Evolutionary conservation across 2,329 filamentous ascomycete species (phyloP), one percentile per base, ranked within the genome.

Genomic region (Hirsutella minnesotensis): DNA sequence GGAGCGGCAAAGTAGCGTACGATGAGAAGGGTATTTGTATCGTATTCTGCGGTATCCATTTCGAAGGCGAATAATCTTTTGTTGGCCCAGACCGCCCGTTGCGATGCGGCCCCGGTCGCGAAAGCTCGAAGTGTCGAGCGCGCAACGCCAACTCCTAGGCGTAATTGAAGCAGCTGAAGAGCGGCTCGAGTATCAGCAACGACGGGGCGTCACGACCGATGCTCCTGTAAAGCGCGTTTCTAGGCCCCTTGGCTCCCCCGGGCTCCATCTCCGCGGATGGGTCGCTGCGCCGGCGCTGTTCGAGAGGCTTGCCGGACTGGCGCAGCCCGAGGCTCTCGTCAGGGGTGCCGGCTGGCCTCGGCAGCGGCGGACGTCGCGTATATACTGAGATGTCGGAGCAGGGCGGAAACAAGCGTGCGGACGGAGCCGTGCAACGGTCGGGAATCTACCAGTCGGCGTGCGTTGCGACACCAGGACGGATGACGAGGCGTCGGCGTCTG

Each of bases 21-120:
- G 64, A 78, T 67, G 54, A 75, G 63, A 53, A 79, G 62, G 47
- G 68, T 69, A 62, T 79, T 79, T 56, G 75, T 79, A 55, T 77
- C 73, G 61, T 77, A 77, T 63, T 79, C 75, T 50, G 73, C 72
- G 60, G 71, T 70, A 61, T 79, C 75, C 75, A 79, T 79, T 56
- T 72, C 74, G 72, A 56, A 60, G 52, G 60, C 55, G 4, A n/a
- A 50, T 60, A 31, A 27, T 20, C 44, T 18, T 37, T 12, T n/a
- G 12, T 12, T 29, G 37, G 31, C 16, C 18, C 37, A 41, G 33
- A 21, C 38, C 34, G 31, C 39, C 35, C 21, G 37, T 15, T 29
- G 35, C 39, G 36, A 49, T 42, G 45, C 13, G 29, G 34, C 39
- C 8, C 27, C 31, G 33, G 12, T 27, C 39, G 21, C 35, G 20